Percentiles rank a stretch among this genome's conserved stretches.
Conservation (phyloP, 2,329 filamentous ascomycete species). For the Botryotinia narcissicola region DNA sequence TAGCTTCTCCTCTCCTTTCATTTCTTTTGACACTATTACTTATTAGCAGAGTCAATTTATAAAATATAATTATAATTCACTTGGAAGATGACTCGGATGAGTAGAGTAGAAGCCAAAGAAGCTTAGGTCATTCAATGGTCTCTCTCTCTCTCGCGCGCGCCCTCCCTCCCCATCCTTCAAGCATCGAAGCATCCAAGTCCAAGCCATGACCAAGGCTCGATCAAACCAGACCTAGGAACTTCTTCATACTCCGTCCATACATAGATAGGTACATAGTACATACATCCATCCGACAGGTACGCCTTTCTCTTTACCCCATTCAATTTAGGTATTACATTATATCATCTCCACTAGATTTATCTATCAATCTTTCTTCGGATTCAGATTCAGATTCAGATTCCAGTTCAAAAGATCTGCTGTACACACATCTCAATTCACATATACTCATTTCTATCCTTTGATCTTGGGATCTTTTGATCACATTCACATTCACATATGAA, state of each 20-base stretch:
- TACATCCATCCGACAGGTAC: neutral
- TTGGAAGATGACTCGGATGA: neutral
- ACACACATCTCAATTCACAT: neutral
- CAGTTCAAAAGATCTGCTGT: neutral
- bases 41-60: neutral
- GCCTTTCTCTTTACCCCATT: slow-evolving; percentile 2
- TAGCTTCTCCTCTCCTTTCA: neutral
- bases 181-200: neutral
- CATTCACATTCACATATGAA: slow-evolving; percentile 1
- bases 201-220: slow-evolving; percentile 12
- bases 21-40: neutral
- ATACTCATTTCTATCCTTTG: neutral
- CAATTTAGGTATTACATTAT: neutral
- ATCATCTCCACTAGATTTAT: slow-evolving; percentile 11
- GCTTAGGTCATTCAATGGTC: slow-evolving; percentile 11
- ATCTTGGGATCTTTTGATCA: neutral
- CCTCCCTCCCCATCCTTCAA: neutral
- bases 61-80: neutral
- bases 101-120: neutral
- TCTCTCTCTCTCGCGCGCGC: neutral
- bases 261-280: neutral
- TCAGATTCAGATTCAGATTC: no score
- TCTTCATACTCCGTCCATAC: neutral
- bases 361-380: neutral
- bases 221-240: slow-evolving; percentile 6